These are phyloP conservation scores for Acmispon strigosus DNA, from an alignment of 306 rosid species.

Conservation along the genomic window DNA sequence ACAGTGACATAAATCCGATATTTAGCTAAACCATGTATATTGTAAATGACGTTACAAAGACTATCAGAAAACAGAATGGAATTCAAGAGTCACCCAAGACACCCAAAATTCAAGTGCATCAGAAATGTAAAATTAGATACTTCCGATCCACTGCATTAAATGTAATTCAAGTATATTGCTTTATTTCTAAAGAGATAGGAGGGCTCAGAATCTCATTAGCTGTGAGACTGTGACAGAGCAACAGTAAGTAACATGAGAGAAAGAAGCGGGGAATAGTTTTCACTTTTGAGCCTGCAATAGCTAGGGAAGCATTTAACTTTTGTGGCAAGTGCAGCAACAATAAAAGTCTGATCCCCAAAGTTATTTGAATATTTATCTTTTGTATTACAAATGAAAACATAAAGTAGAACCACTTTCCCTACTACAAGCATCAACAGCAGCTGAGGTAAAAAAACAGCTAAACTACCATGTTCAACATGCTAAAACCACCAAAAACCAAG, in stretches of 20 bases:
- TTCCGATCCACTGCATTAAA: neutral
- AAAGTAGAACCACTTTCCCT: neutral
- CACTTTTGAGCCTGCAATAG: neutral
- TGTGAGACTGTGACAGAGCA: neutral
- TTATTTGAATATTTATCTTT: neutral
- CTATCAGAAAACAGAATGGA: neutral
- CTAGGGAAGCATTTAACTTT: neutral
- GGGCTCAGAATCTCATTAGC: neutral
- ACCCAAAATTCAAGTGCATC: neutral
- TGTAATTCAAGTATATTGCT: neutral
- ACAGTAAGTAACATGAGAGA: neutral
- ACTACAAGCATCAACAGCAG: neutral
- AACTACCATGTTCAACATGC: neutral
- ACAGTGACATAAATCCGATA: neutral
- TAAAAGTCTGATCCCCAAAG: conserved; percentile 2
- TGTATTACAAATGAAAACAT: neutral
- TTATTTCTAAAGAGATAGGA: neutral
- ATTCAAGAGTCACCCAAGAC: neutral
- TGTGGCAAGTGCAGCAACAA: neutral
- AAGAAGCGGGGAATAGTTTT: neutral
- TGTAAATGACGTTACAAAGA: neutral
- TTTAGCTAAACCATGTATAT: neutral
- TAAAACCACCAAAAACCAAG: neutral
- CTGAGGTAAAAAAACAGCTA: neutral
- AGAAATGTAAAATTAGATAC: neutral